Conservation (phyloP, 495 filamentous ascomycete species). For the Trichoderma gamsii region DNA sequence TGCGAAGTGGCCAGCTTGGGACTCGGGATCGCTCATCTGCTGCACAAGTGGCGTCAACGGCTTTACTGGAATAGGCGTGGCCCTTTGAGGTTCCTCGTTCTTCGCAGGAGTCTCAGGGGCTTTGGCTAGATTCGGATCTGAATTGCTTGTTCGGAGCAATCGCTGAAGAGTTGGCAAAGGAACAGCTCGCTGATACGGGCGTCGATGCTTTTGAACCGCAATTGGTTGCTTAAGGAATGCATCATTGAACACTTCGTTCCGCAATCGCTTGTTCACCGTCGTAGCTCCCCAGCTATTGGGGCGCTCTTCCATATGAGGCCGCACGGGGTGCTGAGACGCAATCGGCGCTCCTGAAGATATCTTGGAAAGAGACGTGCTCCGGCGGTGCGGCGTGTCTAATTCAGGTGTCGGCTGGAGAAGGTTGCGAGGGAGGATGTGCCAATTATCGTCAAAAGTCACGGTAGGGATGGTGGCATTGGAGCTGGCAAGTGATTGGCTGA, state of each 20-base stretch:
- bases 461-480: slow-evolving; percentile 61
- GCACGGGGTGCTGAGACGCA: slow-evolving; percentile 16
- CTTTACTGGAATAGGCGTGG: background rate
- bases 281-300: slow-evolving; percentile 90
- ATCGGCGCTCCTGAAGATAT: slow-evolving; percentile 11
- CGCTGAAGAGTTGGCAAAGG: slow-evolving; percentile 39
- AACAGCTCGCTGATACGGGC: slow-evolving; percentile 57
- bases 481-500: slow-evolving; percentile 67
- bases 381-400: slow-evolving; percentile 25
- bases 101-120: too few species aligned
- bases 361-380: slow-evolving; percentile 33
- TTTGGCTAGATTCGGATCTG: slow-evolving; percentile 23
- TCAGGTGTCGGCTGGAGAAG: slow-evolving; percentile 47
- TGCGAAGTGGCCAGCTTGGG: slow-evolving; percentile 16
- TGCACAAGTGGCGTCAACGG: slow-evolving; percentile 21
- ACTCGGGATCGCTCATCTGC: slow-evolving; percentile 30
- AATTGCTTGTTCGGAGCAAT: slow-evolving; percentile 30
- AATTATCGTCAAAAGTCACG: slow-evolving; percentile 91
- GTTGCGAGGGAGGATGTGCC: slow-evolving; percentile 87
- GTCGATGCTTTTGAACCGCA: slow-evolving; percentile 49
- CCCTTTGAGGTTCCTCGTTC: background rate
- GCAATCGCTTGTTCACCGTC: slow-evolving; percentile 77
- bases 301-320: slow-evolving; percentile 42
- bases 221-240: slow-evolving; percentile 84
- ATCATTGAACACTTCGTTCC: slow-evolving; percentile 89